Base-by-base conservation (phyloP, 768 basidiomycete genomes). In the Ramaria sp. region DNA sequence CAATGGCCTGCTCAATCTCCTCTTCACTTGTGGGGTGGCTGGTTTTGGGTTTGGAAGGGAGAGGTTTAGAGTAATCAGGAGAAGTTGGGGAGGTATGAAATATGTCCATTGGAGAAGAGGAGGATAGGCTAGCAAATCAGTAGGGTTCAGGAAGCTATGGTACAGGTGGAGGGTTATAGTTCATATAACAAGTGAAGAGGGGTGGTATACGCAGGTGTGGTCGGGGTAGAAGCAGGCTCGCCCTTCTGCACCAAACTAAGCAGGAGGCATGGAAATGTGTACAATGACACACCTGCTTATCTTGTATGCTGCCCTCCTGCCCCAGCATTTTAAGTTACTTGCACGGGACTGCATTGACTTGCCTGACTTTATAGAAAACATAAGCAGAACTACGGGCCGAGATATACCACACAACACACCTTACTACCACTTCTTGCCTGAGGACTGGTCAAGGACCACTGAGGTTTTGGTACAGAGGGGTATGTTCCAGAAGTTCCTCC, bases 301-400 rank as follows among this genome's bases (percentile, higher is more conserved):
- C 86, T 50, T 85, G 76, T 31, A 80, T 75, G 20, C 45, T 62
- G 33, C 77, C 77, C 49, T 71, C 75, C 62, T 83, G 78, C 3
- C 87, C 86, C 39, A 84, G 70, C 82, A 91, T 84, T 69, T 83
- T 89, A 91, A 83, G 88, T 91, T 38, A 81, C 78, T 60, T 86
- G 72, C 57, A 91, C 83, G 6, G 87, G 82, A 10, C 11, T 46
- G 55, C 55, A 57, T 57, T 11, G 80, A 77, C 67, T 79, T 88
- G 11, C 72, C 64, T 27, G 70, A 65, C 81, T 82, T 63, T 41
- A 61, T 34, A 12, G 51, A 52, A 19, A 41, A 34, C n/a, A 41
- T 22, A 37, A 50, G 39, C 37, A 61, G 51, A 41, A 24, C 42
- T 43, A 51, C 49, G 33, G 53, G 10, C 53, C 37, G 9, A 42